Base-by-base conservation (phyloP, 2,329 filamentous ascomycete species). In the Fusarium tupiense region DNA sequence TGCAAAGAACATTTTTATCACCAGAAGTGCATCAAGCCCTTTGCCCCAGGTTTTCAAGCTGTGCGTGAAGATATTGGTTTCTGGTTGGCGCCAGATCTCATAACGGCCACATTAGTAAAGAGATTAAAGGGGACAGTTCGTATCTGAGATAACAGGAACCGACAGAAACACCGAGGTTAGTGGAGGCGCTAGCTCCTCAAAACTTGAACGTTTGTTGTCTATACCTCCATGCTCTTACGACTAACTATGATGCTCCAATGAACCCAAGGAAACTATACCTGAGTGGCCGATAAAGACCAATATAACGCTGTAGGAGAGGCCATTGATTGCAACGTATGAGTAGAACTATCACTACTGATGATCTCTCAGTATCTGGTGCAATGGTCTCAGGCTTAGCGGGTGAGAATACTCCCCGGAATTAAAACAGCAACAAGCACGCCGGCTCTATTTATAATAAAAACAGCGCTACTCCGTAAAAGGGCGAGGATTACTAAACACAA, bases 171-270 rank as follows among this genome's bases (percentile, higher is more conserved):
- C 17, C 5, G 2, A 26, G 24, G 11, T 26, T 26, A 12, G 24
- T 14, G 2, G 1, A 14, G 17, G 17, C 17, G 8, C 3, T 13
- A 5, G 24, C 8, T 14, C 14, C 44, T 19, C 8, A 5, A 19
- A 3, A 24, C 17, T 46, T 24, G 6, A 44, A 8, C 10, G 16
- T 24, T 17, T 44, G 16, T 24, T 4, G 17, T 44, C 14, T 24
- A 8, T 24, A 11, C 11, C n/a, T 26, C n/a, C 17, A 19, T 19
- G 11, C 8, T 26, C n/a, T 13, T 16, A 26, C n/a, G 11, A 26
- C 11, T 46, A 17, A 26, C n/a, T 11, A 17, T 19, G 0, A 24
- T 44, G n/a, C n/a, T 46, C 26, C 11, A 12, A 26, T 20, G 1
- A 16, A 20, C 7, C 7, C 11, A 26, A 46, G 11, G 43, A 6